Conservation (phyloP, 441 rosid genomes). For the Gossypium trilobum region DNA sequence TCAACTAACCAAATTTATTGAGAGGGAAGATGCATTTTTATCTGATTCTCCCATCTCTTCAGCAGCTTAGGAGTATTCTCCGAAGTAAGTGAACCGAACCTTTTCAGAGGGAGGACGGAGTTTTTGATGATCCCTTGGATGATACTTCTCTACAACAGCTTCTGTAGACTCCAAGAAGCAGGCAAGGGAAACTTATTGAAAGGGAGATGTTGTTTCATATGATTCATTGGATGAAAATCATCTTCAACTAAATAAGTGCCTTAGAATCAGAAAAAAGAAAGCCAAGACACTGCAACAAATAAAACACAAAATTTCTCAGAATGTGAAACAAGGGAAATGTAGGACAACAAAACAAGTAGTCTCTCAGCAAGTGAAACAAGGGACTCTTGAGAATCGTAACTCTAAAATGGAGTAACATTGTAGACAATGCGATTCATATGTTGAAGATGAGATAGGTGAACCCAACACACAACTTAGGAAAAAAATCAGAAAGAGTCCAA, state of each 20-base stretch:
- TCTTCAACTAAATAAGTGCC: conserved; percentile 14
- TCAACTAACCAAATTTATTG: no score
- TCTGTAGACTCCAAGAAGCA: conserved; percentile 22
- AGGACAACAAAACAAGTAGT: conserved; percentile 25
- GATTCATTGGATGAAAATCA: conserved; percentile 28
- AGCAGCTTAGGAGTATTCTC: conserved; percentile 14
- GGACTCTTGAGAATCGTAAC: conserved; percentile 23
- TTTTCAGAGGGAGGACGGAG: conserved; percentile 30
- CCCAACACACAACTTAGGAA: conserved; percentile 76
- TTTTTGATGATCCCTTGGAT: conserved; percentile 35
- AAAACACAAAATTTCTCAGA: conserved; percentile 29
- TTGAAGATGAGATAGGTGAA: conserved; percentile 50
- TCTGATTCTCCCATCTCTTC: no score
- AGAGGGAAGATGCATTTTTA: no score
- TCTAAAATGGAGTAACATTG: conserved; percentile 25
- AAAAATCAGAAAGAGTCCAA: conserved; percentile 40
- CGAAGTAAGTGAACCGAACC: conserved; percentile 32
- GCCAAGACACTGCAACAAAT: conserved; percentile 21
- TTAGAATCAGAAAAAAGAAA: conserved; percentile 25
- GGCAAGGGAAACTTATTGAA: conserved; percentile 26
- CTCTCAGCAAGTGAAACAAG: conserved; percentile 37
- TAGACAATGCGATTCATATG: conserved; percentile 19
- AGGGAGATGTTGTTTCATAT: conserved; percentile 31
- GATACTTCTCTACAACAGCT: conserved; percentile 19
- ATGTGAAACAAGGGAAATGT: conserved; percentile 22